Conservation (phyloP, 352 stramenopile species). For the Globisporangium rhizosaccharum region DNA sequence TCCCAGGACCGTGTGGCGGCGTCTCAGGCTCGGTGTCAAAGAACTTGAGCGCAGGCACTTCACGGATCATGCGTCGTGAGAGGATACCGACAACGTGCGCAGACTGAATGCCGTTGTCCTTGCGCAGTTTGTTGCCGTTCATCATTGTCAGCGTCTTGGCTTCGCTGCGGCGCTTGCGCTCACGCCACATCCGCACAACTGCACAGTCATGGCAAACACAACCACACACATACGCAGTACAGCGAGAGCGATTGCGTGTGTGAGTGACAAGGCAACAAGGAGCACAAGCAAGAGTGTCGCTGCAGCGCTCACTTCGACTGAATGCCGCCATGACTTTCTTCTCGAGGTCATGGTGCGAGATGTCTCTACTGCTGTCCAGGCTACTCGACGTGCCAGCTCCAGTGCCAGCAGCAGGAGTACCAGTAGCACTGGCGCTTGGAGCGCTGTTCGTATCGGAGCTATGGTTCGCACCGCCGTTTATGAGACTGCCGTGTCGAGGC, state of each 20-base stretch:
- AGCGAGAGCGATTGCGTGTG: neutral
- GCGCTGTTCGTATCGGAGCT: neutral
- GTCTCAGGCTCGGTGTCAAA: slow-evolving; percentile 46
- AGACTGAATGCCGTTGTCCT: slow-evolving; percentile 49
- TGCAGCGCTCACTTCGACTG: slow-evolving; percentile 34
- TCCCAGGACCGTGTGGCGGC: no score
- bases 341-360: slow-evolving; percentile 23
- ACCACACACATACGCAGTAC: neutral
- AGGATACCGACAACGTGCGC: slow-evolving; percentile 71
- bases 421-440: neutral
- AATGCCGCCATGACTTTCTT: slow-evolving; percentile 46
- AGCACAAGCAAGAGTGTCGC: neutral
- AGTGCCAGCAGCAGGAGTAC: neutral
- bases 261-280: neutral
- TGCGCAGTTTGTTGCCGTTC: slow-evolving; percentile 47
- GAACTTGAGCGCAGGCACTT: slow-evolving; percentile 74
- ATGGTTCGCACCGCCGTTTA: neutral
- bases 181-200: slow-evolving; percentile 64
- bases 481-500: slow-evolving; percentile 16
- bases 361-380: neutral
- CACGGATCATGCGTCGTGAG: slow-evolving; percentile 62
- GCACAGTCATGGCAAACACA: neutral
- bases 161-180: slow-evolving; percentile 44
- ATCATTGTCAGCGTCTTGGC: slow-evolving; percentile 43
- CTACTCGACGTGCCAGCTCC: neutral